Evolutionary conservation across 345 rosid species (phyloP).

Genomic region (Citrus maxima): DNA sequence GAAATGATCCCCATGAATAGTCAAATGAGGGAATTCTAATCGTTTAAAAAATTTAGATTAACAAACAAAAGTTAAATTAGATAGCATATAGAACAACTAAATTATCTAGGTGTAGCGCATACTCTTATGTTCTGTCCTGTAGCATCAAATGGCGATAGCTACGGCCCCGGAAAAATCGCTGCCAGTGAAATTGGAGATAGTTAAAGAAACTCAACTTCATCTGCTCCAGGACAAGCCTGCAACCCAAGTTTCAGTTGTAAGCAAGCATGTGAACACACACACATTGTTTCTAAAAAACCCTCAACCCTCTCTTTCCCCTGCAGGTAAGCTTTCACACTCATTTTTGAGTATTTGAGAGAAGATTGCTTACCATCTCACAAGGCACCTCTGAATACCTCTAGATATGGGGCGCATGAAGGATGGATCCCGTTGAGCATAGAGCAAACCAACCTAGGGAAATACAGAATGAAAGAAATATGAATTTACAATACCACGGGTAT

Average conservation of each 20-base stretch:
- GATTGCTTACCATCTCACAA: slow-evolving; percentile 76
- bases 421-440: slow-evolving; percentile 85
- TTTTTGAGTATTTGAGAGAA: slow-evolving; percentile 7
- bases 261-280: neutral
- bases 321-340: neutral
- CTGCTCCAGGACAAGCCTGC: slow-evolving; percentile 79
- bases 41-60: neutral
- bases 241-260: slow-evolving; percentile 16
- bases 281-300: too few species aligned
- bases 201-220: slow-evolving; percentile 54
- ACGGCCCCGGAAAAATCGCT: slow-evolving; percentile 71
- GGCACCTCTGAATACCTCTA: slow-evolving; percentile 81
- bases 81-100: neutral
- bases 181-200: slow-evolving; percentile 60
- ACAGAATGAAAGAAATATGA: neutral
- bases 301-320: neutral
- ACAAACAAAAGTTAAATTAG: neutral
- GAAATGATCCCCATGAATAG: neutral
- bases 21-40: neutral
- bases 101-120: slow-evolving; percentile 2
- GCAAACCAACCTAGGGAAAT: slow-evolving; percentile 71
- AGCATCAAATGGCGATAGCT: slow-evolving; percentile 90
- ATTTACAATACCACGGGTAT: neutral
- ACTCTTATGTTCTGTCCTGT: slow-evolving; percentile 32
- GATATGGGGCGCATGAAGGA: slow-evolving; percentile 83